phyloP scores from a whole-genome alignment of 257 asterid genomes.

The Nyctanthes arbortristis region DNA sequence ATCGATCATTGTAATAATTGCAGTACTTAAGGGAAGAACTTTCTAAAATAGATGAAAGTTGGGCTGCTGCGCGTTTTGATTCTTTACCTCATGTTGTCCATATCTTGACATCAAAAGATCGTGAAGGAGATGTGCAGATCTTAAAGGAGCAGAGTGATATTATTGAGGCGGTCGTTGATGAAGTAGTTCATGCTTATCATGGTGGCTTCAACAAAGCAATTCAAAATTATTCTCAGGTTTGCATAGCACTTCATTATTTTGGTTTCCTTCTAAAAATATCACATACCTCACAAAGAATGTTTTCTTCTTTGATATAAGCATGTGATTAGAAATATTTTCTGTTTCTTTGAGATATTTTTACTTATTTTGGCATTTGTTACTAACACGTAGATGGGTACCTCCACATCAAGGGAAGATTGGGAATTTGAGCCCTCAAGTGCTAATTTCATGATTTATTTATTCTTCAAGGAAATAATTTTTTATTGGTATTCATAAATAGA shows the following conservation, averaged over 20 bases:
- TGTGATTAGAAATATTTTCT: conserved; percentile 15
- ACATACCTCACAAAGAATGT: conserved; percentile 22
- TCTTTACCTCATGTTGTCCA: conserved; percentile 97
- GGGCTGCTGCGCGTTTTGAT: conserved; percentile 98
- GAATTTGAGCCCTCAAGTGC: not conserved
- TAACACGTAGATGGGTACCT: not conserved
- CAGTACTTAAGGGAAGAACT: conserved; percentile 90
- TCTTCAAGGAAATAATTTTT: not conserved
- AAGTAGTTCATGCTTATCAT: conserved; percentile 98
- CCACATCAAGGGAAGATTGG: not conserved
- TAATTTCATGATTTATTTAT: too few relatives aligned
- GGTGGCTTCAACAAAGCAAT: conserved; percentile 98
- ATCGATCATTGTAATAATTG: conserved; percentile 32
- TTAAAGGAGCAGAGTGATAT: conserved; percentile 96
- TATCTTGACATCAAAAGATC: conserved; percentile 93
- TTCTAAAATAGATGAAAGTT: conserved; percentile 85
- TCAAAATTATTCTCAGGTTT: conserved; percentile 99
- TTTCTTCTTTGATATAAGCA: conserved; percentile 5
- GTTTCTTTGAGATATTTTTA: not conserved
- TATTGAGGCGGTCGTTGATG: conserved; percentile 95
- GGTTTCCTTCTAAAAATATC: conserved; percentile 17
- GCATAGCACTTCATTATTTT: conserved; percentile 19
- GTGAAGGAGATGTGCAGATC: conserved; percentile 81
- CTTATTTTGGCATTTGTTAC: conserved; percentile 8
- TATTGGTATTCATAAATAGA: too few relatives aligned